These are phyloP conservation scores for Aphanocladium album DNA, from an alignment of 2,329 filamentous ascomycete genomes.

Conservation along the genomic window DNA sequence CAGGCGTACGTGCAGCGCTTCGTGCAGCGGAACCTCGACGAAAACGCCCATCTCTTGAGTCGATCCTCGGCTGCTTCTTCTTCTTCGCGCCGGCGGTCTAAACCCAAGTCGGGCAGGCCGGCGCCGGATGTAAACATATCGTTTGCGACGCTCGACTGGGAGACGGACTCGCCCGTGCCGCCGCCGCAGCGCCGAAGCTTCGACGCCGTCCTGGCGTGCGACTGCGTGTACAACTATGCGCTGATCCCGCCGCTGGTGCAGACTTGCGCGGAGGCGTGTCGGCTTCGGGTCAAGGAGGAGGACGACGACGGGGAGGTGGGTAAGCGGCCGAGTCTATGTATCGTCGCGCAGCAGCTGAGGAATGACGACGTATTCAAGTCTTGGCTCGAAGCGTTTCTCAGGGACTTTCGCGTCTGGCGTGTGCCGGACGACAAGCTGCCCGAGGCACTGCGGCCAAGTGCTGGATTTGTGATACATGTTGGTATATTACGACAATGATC, in stretches of 20 bases:
- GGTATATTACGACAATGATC: constrained; percentile 51
- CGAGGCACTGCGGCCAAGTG: constrained; percentile 52
- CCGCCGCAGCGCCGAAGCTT: constrained; percentile 48
- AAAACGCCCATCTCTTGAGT: constrained; percentile 45
- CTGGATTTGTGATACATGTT: constrained; percentile 79
- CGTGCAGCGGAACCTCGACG: constrained; percentile 68
- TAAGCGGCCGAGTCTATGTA: constrained; percentile 47
- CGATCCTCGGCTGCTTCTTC: not conserved
- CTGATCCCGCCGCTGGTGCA: constrained; percentile 77
- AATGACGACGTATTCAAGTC: constrained; percentile 77
- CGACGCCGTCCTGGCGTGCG: constrained; percentile 75
- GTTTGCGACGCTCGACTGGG: constrained; percentile 76
- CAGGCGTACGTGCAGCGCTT: constrained; percentile 78
- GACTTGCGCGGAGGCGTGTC: constrained; percentile 71
- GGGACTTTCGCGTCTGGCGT: constrained; percentile 69
- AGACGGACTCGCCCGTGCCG: constrained; percentile 56
- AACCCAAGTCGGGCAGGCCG: not conserved
- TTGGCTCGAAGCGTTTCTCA: constrained; percentile 68
- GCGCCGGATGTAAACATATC: constrained; percentile 36
- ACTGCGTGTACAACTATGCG: constrained; percentile 93
- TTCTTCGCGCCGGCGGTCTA: not conserved
- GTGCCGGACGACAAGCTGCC: constrained; percentile 61
- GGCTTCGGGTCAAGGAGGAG: constrained; percentile 38
- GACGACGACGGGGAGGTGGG: not conserved
- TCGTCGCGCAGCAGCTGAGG: constrained; percentile 86